phyloP scores from a whole-genome alignment of 1,284 basidiomycete genomes.

The Puccinia coronata region DNA sequence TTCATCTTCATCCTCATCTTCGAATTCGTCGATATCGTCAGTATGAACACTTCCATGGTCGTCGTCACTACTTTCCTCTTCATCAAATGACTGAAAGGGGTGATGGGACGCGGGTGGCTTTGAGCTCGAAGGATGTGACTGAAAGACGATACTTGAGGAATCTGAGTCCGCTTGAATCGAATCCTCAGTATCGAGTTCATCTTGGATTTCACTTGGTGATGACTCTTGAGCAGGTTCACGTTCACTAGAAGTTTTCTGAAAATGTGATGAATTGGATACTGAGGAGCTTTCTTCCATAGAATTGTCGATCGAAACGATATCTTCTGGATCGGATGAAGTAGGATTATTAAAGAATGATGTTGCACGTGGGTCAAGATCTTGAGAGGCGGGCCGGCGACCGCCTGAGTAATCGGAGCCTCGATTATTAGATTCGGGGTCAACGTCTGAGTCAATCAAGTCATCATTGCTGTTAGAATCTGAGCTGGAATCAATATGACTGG shows the following conservation, averaged over 20 bases:
- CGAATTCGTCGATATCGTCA: conserved; percentile 18
- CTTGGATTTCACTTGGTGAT: not conserved
- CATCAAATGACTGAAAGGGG: not conserved
- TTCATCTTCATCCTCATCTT: conserved; percentile 19
- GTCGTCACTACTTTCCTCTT: not conserved
- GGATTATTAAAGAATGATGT: not conserved
- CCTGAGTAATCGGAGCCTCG: not conserved
- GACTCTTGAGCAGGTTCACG: not conserved
- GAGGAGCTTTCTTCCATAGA: not conserved
- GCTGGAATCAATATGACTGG: not conserved
- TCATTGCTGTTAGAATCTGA: not conserved
- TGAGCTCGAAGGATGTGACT: conserved; percentile 2
- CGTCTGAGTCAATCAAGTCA: not conserved
- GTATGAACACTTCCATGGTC: not conserved
- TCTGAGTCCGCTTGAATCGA: not conserved
- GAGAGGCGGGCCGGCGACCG: not conserved
- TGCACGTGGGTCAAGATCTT: not conserved
- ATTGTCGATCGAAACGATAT: conserved; percentile 17
- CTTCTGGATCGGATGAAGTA: not conserved
- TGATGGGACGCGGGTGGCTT: not conserved
- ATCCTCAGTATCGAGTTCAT: not conserved
- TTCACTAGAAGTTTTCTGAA: not conserved
- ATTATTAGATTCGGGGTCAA: not conserved
- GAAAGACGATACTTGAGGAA: conserved; percentile 13
- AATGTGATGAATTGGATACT: not conserved